Base-by-base conservation (phyloP, 768 basidiomycete species). In the Boletus rex-veris region DNA sequence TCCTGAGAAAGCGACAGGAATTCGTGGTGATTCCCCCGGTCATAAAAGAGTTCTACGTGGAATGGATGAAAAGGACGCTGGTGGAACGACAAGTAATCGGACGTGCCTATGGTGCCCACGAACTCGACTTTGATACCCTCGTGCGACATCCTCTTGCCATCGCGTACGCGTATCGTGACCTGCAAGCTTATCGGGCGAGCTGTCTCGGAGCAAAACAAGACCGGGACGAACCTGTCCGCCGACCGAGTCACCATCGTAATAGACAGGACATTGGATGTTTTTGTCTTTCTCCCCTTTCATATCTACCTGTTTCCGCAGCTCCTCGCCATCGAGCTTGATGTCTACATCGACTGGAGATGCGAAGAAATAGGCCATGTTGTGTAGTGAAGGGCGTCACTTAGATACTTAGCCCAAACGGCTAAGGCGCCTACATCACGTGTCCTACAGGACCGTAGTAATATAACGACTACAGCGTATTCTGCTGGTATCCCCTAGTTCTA, bases 61-160 rank as follows among this genome's bases (percentile, higher is more conserved):
- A 30, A 44, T 26, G n/a, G 14, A 31, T 58, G 40, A 57, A 33
- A 48, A 28, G 49, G 24, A 28, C 26, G 40, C 14, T 11, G 28
- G 31, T 2, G 35, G 12, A 2, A 31, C 52, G n/a, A 45, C 48
- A 48, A 45, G 33, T 7, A 3, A 38, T 11, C 4, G n/a, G 36
- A 71, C 86, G 39, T 58, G 88, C 96, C 96, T 65, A 98, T 98
- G 64, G 87, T 92, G 30, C 97, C 94, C 26, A 94, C 88, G 65
- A 99, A 95, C 73, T 98, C 95, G 41, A 99, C 90, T 72, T 98
- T 94, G 70, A 99, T 94, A 3, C 96, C 96, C 33, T 98, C 95
- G 66, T 98, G 97, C 18, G 86, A 79, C 56, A 96, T 77, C 70
- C 88, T 92, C 83, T 97, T 98, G 19, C 96, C 96, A 66, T 98